A percentile compares a stretch with the other conserved stretches of the same genome.
Evolutionary conservation across 2,329 filamentous ascomycete genomes (phyloP).

Genomic region (Fusarium transvaalense): DNA sequence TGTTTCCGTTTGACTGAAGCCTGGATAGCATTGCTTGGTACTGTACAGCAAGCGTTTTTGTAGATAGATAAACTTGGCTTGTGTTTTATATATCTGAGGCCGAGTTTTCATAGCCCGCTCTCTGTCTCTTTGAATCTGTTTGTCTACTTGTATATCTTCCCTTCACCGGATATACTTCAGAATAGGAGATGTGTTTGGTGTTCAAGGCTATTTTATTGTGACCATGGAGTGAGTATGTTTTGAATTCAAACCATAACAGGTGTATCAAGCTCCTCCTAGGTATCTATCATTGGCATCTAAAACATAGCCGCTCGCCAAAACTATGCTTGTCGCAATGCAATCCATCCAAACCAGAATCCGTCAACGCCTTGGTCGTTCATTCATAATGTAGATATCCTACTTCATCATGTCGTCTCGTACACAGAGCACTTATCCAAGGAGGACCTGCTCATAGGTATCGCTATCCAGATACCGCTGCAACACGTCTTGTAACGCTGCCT

Average conservation of each 20-base stretch:
- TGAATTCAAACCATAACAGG: background rate
- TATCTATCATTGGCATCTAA: background rate
- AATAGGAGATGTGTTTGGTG: constrained; percentile 40
- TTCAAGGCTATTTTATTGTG: background rate
- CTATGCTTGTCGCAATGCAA: background rate
- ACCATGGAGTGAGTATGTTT: background rate
- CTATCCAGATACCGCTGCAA: constrained; percentile 61
- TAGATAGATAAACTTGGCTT: constrained; percentile 42
- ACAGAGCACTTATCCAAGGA: constrained; percentile 55
- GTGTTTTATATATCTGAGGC: constrained; percentile 18
- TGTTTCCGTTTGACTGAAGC: constrained; percentile 19
- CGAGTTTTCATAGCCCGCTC: constrained; percentile 11
- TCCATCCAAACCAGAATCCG: constrained; percentile 5
- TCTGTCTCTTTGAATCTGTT: constrained; percentile 34
- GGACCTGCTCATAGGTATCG: constrained; percentile 61
- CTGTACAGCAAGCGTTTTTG: constrained; percentile 19
- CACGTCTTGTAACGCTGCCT: constrained; percentile 63
- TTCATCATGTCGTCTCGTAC: constrained; percentile 22
- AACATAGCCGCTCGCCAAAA: background rate
- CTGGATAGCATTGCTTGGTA: background rate
- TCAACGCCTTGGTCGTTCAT: constrained; percentile 26
- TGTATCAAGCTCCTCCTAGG: no score
- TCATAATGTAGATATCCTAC: constrained; percentile 1
- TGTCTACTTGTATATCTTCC: constrained; percentile 35
- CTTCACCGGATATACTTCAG: constrained; percentile 34